Base-by-base conservation (phyloP, 140 eudicot species). In the Bidens hawaiensis region DNA sequence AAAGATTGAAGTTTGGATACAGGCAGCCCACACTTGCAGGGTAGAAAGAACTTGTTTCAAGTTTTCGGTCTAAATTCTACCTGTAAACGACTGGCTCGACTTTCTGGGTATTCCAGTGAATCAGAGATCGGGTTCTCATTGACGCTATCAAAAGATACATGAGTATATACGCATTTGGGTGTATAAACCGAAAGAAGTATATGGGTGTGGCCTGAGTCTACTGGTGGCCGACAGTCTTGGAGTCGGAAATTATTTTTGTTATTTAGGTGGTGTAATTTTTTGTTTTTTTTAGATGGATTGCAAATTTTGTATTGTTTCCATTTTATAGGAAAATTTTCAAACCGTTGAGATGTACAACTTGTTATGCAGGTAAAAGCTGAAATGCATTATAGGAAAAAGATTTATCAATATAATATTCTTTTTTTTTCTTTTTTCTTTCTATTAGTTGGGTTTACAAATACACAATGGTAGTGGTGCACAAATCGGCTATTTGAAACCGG, bases 11-110 rank as follows among this genome's bases (percentile, higher is more conserved):
- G 75, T 47, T 69, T 46, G 99, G 96, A 23, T 93, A 93, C 75
- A 83, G 64, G 63, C 99, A 93, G 79, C 80, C 77, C 62, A 60
- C 96, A 30, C 88, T 93, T 36, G 95, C 87, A 70, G 73, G 85
- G 48, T 84, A 84, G 78, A 57, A 69, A n/a, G n/a, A n/a, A 34
- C 12, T 14, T 68, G 62, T 60, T 31, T 38, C 3, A 16, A 18
- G 23, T 60, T 61, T 68, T n/a, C 22, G 62, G 47, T 62, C 49
- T 14, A 31, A 51, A 28, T 57, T 52, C 65, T 64, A 76, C 22
- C 66, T 13, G 21, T 75, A 65, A 55, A 57, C 9, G 57, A 17
- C 13, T 10, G 1, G 45, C 45, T 38, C 5, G 45, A 38, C 13
- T 1, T 38, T 11, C 45, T 11, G 45, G 45, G 45, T 15, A 17